These are phyloP conservation scores for Saccharomycopsis capsularis DNA, from an alignment of 805 yeast genomes.

Conservation along the genomic window DNA sequence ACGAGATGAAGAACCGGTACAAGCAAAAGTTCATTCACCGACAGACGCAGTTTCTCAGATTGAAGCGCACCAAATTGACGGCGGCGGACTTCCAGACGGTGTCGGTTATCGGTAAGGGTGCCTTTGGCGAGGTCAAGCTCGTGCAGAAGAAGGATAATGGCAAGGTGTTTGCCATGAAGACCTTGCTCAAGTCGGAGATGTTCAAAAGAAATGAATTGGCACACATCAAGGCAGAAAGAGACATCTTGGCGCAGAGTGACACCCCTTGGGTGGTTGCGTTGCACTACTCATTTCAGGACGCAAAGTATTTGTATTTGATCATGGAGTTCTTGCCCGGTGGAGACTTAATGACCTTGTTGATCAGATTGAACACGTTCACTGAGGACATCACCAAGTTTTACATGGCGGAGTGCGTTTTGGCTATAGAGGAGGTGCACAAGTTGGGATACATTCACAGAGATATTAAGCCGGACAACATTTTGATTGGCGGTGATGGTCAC, in stretches of 20 bases:
- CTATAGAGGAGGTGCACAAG: conserved; percentile 89
- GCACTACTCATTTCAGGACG: conserved; percentile 76
- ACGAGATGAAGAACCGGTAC: conserved; percentile 79
- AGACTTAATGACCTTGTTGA: conserved; percentile 77
- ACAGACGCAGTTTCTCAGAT: conserved; percentile 78
- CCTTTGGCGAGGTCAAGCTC: conserved; percentile 93
- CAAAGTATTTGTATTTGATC: conserved; percentile 64
- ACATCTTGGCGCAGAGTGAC: conserved; percentile 84
- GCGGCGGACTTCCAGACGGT: conserved; percentile 83
- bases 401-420: conserved; percentile 94
- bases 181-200: conserved; percentile 85
- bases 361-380: conserved; percentile 87
- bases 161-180: conserved; percentile 91
- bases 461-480: conserved; percentile 93
- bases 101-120: conserved; percentile 89
- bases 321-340: conserved; percentile 52
- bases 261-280: conserved; percentile 85
- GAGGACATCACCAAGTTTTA: conserved; percentile 90
- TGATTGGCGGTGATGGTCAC: conserved; percentile 73
- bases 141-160: conserved; percentile 93
- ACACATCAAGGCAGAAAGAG: conserved; percentile 93
- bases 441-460: conserved; percentile 94
- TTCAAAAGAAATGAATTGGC: conserved; percentile 91
- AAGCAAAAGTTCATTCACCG: conserved; percentile 77
- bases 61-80: conserved; percentile 75